Evolutionary conservation across 345 rosid genomes (phyloP).

Genomic region (Moricandia moricandioides): DNA sequence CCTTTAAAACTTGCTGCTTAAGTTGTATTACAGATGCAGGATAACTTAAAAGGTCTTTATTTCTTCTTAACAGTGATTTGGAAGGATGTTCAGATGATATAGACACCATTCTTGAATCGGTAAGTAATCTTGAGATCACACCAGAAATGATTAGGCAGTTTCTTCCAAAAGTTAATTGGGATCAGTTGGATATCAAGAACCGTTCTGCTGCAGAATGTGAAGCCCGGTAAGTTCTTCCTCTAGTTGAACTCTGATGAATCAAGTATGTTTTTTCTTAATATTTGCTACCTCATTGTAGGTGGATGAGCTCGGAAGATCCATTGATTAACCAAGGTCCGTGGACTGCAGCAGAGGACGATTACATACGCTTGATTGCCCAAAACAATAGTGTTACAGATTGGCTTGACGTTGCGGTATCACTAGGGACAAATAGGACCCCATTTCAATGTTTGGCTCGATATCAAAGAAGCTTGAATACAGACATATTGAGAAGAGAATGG

Average conservation of each 20-base stretch:
- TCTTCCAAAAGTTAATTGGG: constrained; percentile 77
- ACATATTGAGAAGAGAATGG: constrained; percentile 64
- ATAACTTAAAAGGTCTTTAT: not conserved
- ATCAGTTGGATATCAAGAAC: constrained; percentile 52
- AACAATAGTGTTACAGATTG: constrained; percentile 61
- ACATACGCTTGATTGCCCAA: constrained; percentile 47
- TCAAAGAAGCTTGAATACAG: constrained; percentile 70
- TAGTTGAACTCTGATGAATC: not conserved
- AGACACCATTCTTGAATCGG: constrained; percentile 47
- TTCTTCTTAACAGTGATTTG: constrained; percentile 22
- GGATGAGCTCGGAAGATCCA: constrained; percentile 78
- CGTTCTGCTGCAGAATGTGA: constrained; percentile 79
- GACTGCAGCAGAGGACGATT: constrained; percentile 64
- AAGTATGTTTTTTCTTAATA: not conserved
- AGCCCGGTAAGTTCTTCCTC: constrained; percentile 51
- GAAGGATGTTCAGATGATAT: constrained; percentile 50
- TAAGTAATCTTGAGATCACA: constrained; percentile 64
- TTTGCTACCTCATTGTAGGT: constrained; percentile 42
- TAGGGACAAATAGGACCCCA: constrained; percentile 72
- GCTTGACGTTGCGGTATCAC: constrained; percentile 56
- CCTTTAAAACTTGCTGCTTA: not conserved
- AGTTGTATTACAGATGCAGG: not conserved
- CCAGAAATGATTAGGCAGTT: constrained; percentile 62
- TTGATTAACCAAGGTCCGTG: constrained; percentile 55
- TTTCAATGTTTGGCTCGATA: constrained; percentile 71